Evolutionary conservation across 2,329 filamentous ascomycete genomes (phyloP).

Genomic region (Tolypocladium ophioglossoides): DNA sequence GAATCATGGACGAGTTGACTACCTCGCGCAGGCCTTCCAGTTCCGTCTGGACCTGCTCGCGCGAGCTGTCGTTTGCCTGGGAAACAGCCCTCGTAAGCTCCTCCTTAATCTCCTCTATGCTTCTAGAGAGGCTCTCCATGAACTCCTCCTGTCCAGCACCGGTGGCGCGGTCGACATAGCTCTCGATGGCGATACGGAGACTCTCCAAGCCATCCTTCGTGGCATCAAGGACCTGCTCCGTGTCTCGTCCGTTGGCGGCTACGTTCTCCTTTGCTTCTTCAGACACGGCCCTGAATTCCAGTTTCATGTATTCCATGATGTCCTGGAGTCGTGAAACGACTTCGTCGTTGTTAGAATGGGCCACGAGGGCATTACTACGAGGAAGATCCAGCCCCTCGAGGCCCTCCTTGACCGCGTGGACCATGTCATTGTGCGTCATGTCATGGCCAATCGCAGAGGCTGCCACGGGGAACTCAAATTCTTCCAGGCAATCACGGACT

Average conservation of each 20-base stretch:
- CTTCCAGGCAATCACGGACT: conserved; percentile 77
- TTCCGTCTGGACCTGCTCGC: conserved; percentile 66
- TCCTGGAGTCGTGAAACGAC: conserved; percentile 50
- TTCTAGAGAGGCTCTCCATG: conserved; percentile 54
- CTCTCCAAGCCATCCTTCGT: conserved; percentile 80
- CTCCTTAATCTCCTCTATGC: conserved; percentile 55
- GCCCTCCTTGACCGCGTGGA: conserved; percentile 53
- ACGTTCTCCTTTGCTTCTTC: conserved; percentile 67
- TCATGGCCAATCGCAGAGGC: conserved; percentile 42
- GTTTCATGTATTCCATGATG: conserved; percentile 49
- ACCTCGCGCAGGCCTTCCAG: conserved; percentile 73
- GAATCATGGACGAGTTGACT: conserved; percentile 59
- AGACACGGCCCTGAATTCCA: conserved; percentile 49
- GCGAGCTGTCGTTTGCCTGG: conserved; percentile 33
- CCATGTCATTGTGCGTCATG: conserved; percentile 50
- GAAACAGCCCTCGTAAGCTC: conserved; percentile 55
- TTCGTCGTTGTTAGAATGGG: conserved; percentile 34
- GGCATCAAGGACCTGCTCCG: conserved; percentile 79
- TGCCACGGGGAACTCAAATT: conserved; percentile 64
- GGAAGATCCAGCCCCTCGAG: conserved; percentile 40
- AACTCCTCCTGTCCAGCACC: conserved; percentile 70
- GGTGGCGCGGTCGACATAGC: conserved; percentile 63
- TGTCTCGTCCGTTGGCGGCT: conserved; percentile 67
- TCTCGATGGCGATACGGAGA: conserved; percentile 69
- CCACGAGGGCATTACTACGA: conserved; percentile 27